Evolutionary conservation across 106 monocot species (phyloP), one percentile per base, ranked within the genome.

Genomic region (Posidonia australis): DNA sequence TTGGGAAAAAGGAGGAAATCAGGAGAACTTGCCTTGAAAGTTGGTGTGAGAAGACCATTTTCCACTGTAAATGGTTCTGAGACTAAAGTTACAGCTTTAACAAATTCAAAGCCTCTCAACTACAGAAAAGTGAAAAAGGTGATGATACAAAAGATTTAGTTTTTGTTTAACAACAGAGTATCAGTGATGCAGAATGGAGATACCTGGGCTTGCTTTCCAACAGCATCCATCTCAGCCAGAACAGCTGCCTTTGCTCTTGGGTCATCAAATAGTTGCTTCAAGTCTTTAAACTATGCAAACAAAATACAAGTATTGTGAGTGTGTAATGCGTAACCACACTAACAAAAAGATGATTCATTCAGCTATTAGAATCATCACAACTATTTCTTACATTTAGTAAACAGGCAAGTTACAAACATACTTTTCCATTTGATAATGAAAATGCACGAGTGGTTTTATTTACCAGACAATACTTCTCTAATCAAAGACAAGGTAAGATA

Each of bases 71-170:
- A 98, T 45, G 90, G 87, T 56, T 98, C 98, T 14, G 51, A 19
- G 11, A 87, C 83, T 42, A 98, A 46, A 2, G 82, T 85, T 20
- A 98, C 71, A 5, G 90, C 82, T 84, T 88, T 98, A 28, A 76
- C 90, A 67, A 83, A 98, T 71, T 98, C 98, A 74, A 98, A 98
- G 45, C 98, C 87, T 59, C 98, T 78, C 45, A 98, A 72, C 98
- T 98, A 80, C 59, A 42, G 62, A 3, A 10, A 17, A 42, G n/a
- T 10, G 11, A 9, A 5, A 65, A 5, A 47, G 10, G 46, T 52
- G 67, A 54, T 53, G 30, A 27, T 10, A 24, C 10, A 19, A 21
- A 51, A 18, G n/a, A 5, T 28, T 56, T 27, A 43, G 24, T 19
- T 10, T 47, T 1, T 46, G 6, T 27, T 59, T 5, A 48, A 23